phyloP scores from a whole-genome alignment of 2,329 filamentous ascomycete genomes.

The Pseudopyricularia cyperi region DNA sequence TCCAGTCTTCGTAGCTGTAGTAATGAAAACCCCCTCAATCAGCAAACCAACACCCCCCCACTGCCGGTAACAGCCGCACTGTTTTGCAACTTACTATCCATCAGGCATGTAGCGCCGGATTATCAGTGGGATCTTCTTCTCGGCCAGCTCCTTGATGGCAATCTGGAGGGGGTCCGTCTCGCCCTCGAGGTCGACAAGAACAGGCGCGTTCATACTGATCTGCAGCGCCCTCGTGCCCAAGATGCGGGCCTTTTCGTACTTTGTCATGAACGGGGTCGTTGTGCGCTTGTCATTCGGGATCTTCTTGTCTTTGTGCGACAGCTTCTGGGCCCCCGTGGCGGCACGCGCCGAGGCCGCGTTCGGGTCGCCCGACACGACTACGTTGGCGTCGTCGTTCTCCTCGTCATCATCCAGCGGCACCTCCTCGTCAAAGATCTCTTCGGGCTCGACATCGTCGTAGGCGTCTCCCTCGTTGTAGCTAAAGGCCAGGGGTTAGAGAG shows the following conservation, averaged over 20 bases:
- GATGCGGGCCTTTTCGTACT: conserved; percentile 92
- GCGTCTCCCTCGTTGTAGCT: conserved; percentile 28
- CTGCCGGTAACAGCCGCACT: too few species aligned
- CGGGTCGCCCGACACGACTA: conserved; percentile 49
- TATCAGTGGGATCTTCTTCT: conserved; percentile 97
- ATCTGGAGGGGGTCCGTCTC: conserved; percentile 97
- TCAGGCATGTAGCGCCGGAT: conserved; percentile 92
- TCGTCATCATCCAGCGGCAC: conserved; percentile 41
- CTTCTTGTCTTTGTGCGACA: conserved; percentile 63
- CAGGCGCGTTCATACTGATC: conserved; percentile 97
- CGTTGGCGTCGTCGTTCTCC: conserved; percentile 38
- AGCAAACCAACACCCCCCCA: too few species aligned
- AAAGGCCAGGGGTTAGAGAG: background rate
- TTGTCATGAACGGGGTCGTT: conserved; percentile 98
- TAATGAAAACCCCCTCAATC: background rate
- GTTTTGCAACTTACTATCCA: conserved; percentile 78
- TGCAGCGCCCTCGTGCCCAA: conserved; percentile 87
- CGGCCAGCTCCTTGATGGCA: conserved; percentile 89
- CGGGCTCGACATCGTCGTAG: conserved; percentile 57
- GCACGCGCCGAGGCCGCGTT: conserved; percentile 33
- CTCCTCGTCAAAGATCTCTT: conserved; percentile 44
- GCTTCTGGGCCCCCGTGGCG: conserved; percentile 23
- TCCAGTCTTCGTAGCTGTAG: conserved; percentile 95
- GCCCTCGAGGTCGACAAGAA: conserved; percentile 90
- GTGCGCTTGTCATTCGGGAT: conserved; percentile 77